A percentile compares a stretch with the other conserved stretches of the same genome.
Conservation (phyloP, 257 asterid genomes). For the Solanum okadae region DNA sequence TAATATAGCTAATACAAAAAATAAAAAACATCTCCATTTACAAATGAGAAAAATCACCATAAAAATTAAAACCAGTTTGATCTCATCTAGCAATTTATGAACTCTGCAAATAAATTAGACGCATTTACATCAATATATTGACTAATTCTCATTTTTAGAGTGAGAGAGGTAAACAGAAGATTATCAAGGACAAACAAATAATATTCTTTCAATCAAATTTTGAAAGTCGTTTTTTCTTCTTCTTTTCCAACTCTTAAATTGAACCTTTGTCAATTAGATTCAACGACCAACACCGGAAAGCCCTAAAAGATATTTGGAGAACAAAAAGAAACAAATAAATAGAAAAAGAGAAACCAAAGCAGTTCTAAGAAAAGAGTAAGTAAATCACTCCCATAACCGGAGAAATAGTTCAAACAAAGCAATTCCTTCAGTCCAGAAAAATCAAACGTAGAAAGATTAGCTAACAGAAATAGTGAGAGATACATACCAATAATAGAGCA, state of each 20-base stretch:
- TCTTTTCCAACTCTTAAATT: background rate
- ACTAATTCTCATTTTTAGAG: background rate
- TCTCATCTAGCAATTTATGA: background rate
- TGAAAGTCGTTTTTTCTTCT: background rate
- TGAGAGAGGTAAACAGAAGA: background rate
- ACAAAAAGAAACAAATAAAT: background rate
- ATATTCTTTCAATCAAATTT: background rate
- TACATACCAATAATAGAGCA: background rate
- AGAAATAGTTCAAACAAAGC: background rate
- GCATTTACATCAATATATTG: background rate
- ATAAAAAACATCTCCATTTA: background rate
- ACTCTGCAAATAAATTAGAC: background rate
- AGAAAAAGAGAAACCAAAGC: background rate
- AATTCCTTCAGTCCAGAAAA: background rate
- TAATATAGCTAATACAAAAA: background rate
- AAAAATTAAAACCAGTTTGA: background rate
- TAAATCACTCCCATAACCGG: background rate
- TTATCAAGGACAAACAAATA: background rate
- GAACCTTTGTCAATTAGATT: background rate
- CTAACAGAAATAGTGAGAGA: background rate
- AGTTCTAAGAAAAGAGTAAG: background rate
- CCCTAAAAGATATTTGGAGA: background rate
- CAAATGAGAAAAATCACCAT: background rate
- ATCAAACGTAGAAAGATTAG: background rate
- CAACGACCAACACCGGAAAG: background rate